Conservation (phyloP, 2,329 filamentous ascomycete genomes). For the Ascosphaera acerosa region DNA sequence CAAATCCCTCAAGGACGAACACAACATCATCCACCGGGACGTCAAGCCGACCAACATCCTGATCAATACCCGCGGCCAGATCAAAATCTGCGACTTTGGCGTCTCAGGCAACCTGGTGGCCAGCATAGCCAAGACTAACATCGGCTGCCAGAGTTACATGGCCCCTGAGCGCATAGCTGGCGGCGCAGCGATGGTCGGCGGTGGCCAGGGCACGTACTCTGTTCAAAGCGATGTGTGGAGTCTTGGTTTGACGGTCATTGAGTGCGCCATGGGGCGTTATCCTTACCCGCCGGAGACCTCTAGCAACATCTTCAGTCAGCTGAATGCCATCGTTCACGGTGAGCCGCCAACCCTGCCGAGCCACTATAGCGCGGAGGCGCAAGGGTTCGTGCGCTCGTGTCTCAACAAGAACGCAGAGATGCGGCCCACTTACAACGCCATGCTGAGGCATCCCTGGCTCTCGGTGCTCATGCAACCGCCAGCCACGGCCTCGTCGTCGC, state of each 20-base stretch:
- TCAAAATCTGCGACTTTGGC: slow-evolving; percentile 98
- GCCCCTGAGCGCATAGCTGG: slow-evolving; percentile 86
- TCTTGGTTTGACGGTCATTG: slow-evolving; percentile 76
- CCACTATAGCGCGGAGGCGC: slow-evolving; percentile 54
- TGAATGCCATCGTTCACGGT: slow-evolving; percentile 89
- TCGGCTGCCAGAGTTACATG: slow-evolving; percentile 98
- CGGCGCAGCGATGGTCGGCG: slow-evolving; percentile 44
- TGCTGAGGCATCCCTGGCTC: slow-evolving; percentile 79
- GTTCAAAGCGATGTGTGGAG: slow-evolving; percentile 98
- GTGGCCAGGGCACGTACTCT: slow-evolving; percentile 67
- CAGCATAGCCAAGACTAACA: slow-evolving; percentile 95
- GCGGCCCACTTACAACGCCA: slow-evolving; percentile 77
- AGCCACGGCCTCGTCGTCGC: slow-evolving; percentile 34
- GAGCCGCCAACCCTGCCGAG: slow-evolving; percentile 73
- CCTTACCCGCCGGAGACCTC: slow-evolving; percentile 95
- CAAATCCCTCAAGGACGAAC: slow-evolving; percentile 84
- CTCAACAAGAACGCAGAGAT: slow-evolving; percentile 80
- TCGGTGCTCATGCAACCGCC: slow-evolving; percentile 46
- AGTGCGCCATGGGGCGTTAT: slow-evolving; percentile 83
- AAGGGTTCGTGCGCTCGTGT: slow-evolving; percentile 69
- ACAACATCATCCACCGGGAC: slow-evolving; percentile 97
- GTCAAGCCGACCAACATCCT: slow-evolving; percentile 99
- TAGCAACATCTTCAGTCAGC: slow-evolving; percentile 92
- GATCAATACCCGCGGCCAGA: slow-evolving; percentile 63
- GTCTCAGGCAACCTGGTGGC: slow-evolving; percentile 91